Base-by-base conservation (phyloP, 257 asterid genomes). In the Solanum medicagineum region DNA sequence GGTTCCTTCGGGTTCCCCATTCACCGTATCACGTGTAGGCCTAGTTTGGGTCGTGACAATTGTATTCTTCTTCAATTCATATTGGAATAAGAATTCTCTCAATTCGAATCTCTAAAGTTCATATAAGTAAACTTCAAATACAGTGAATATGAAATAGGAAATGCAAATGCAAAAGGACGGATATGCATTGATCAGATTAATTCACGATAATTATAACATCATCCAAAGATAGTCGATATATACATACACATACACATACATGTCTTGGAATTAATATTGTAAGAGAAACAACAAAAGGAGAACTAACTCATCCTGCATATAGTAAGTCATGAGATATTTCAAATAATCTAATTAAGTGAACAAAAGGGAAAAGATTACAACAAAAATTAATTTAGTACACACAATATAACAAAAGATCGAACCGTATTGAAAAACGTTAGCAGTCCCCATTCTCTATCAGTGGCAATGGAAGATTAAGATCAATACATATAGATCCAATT, bases 361-460 rank as follows among this genome's bases (percentile, higher is more conserved):
- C 2, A 8, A 56, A 17, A 4, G 62, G 22, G 63, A 56, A 56
- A 56, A 56, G 0, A 7, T 16, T 2, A 56, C 17, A 17, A 22
- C 4, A 20, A 56, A 56, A 17, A n/a, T 56, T 44, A 44, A 56
- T 17, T 56, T 10, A 17, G 1, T 17, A 10, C 1, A 56, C 5
- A 56, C 4, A 17, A 17, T 22, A 17, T 56, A 56, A 3, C 10
- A 57, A 19, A 57, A 19, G 2, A 19, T 10, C 90, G 87, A 83
- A 92, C 99, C 97, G 97, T 20, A 93, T 92, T 6, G 96, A 90
- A 81, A 95, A 95, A 71, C 91, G 93, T n/a, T 87, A 88, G 24
- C 91, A 91, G 24, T 10, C 65, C 16, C 85, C 93, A 40, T 85
- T n/a, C 83, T 86, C 91, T 45, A 70, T 87, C 84, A 77, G 87